Conservation (phyloP, 176 grass and related monocot species). For the Areca catechu region DNA sequence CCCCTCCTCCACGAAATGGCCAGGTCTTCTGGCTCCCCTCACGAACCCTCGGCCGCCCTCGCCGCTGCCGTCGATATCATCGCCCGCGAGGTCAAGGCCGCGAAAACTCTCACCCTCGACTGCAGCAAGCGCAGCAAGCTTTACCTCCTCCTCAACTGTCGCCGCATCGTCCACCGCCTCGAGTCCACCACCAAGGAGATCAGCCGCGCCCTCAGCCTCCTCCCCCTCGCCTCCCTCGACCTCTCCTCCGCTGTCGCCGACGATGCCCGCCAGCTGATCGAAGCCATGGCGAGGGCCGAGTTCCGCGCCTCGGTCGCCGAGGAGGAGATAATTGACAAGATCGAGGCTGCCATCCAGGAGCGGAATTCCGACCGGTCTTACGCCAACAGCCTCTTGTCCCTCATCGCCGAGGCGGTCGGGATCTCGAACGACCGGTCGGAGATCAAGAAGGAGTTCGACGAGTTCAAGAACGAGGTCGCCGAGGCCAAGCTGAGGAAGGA, state of each 20-base stretch:
- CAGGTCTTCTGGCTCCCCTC: no score
- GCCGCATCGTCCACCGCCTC: neutral
- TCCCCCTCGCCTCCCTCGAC: no score
- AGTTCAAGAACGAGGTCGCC: slow-evolving; percentile 3
- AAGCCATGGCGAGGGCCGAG: neutral
- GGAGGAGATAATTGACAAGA: neutral
- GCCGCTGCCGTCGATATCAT: no score
- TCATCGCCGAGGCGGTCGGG: neutral
- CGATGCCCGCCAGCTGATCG: no score
- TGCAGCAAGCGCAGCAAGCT: neutral
- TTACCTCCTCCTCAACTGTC: slow-evolving; percentile 4
- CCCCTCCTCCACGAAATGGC: neutral
- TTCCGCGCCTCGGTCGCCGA: slow-evolving; percentile 1
- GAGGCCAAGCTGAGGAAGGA: slow-evolving; percentile 4
- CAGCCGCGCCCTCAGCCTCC: neutral
- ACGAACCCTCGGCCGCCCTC: no score
- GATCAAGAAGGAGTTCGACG: neutral
- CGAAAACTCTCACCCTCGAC: no score
- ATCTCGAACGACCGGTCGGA: neutral
- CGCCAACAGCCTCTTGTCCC: slow-evolving; percentile 1
- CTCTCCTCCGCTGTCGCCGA: no score
- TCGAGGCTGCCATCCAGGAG: neutral
- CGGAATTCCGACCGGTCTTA: neutral
- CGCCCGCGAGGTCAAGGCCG: no score
- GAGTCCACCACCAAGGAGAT: slow-evolving; percentile 4